These are phyloP conservation scores for Gentiana straminea DNA, from an alignment of 257 asterid species.

Conservation along the genomic window DNA sequence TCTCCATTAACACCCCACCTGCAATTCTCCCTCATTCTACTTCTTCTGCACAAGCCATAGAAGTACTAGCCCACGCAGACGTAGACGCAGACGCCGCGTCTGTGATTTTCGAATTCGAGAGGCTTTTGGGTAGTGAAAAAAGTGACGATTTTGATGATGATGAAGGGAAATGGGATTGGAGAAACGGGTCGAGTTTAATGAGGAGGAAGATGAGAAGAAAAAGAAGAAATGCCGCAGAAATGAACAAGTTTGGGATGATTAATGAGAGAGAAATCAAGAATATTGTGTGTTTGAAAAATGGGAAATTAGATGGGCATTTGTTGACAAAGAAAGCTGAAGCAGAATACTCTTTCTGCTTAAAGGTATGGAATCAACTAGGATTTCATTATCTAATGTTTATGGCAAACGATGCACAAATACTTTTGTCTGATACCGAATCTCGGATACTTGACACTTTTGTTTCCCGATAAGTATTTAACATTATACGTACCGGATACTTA, in stretches of 20 bases:
- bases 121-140: not conserved
- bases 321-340: slow-evolving; percentile 50
- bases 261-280: too few relatives aligned
- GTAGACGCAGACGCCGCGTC: slow-evolving; percentile 8
- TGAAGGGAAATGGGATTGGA: slow-evolving; percentile 16
- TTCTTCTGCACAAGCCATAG: slow-evolving; percentile 6
- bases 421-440: too few relatives aligned
- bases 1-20: not conserved
- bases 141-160: not conserved
- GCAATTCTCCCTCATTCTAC: too few relatives aligned
- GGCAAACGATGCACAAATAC: too few relatives aligned
- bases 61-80: not conserved
- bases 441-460: too few relatives aligned
- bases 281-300: slow-evolving; percentile 9
- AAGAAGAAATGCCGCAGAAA: slow-evolving; percentile 25
- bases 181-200: slow-evolving; percentile 10
- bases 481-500: too few relatives aligned
- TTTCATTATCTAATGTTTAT: too few relatives aligned
- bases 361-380: slow-evolving; percentile 21
- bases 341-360: slow-evolving; percentile 41
- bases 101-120: slow-evolving; percentile 1
- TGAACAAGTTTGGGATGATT: too few relatives aligned
- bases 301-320: slow-evolving; percentile 19
- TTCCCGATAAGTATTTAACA: too few relatives aligned
- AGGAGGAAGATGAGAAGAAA: slow-evolving; percentile 29